phyloP scores from a whole-genome alignment of 192 early-diverging fungal species.

The Obelidium mucronatum region DNA sequence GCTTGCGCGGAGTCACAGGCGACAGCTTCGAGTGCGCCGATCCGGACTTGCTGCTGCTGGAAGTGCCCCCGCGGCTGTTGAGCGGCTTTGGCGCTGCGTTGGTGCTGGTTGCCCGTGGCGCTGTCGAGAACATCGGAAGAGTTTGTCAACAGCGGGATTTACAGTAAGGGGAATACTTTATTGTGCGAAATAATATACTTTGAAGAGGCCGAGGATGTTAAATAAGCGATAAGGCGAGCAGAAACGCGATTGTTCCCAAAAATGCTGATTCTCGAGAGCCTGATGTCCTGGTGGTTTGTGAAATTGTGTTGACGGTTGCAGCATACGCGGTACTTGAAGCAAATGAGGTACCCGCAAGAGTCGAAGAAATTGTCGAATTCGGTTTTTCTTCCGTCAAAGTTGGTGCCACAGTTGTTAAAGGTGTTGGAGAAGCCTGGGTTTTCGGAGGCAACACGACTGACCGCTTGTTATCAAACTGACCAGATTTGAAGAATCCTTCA shows the following conservation, averaged over 20 bases:
- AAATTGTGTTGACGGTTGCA: not conserved
- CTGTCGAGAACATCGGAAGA: slow-evolving; percentile 31
- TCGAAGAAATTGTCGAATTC: not conserved
- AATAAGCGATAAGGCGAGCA: no score
- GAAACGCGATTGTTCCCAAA: no score
- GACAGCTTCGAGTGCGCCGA: not conserved
- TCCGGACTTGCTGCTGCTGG: not conserved
- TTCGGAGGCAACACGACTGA: not conserved
- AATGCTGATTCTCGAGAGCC: no score
- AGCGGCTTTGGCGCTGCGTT: not conserved
- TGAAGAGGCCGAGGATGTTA: no score
- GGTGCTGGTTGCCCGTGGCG: slow-evolving; percentile 10
- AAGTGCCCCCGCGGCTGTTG: not conserved
- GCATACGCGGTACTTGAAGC: not conserved
- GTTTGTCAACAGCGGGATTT: slow-evolving; percentile 1
- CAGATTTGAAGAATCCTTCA: not conserved
- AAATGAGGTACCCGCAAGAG: not conserved
- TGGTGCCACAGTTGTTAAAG: not conserved
- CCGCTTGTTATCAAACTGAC: slow-evolving; percentile 11
- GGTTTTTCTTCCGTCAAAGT: not conserved
- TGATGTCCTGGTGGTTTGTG: not conserved
- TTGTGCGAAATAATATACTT: not conserved
- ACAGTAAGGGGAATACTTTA: not conserved
- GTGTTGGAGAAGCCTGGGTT: not conserved
- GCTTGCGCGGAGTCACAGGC: not conserved